A percentile compares a stretch with the other conserved stretches of the same genome.
phyloP scores from a whole-genome alignment of 176 grass and related monocot species.

The Juncus effusus region DNA sequence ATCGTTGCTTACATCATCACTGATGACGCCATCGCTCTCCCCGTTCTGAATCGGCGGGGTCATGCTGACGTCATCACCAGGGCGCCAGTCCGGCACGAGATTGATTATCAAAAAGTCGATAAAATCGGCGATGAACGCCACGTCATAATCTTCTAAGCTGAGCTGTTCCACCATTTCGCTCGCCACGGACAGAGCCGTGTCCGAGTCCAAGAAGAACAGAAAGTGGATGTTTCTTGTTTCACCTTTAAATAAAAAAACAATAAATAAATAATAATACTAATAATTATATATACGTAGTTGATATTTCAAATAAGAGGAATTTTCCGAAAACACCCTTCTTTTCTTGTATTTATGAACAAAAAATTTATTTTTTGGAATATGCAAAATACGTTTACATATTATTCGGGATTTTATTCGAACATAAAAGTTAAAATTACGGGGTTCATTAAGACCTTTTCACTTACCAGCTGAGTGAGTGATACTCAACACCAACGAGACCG shows the following conservation, averaged over 20 bases:
- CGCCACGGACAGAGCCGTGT: conserved; percentile 64
- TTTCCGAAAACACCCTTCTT: too few species aligned
- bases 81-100: conserved; percentile 61
- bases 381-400: too few species aligned
- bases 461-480: conserved; percentile 55
- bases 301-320: neutral
- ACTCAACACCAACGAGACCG: conserved; percentile 53
- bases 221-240: conserved; percentile 72
- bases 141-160: conserved; percentile 73
- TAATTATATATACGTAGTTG: neutral
- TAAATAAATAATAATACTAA: conserved; percentile 13
- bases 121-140: conserved; percentile 85
- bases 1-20: neutral
- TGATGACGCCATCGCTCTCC: too few species aligned
- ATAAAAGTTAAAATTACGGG: too few species aligned
- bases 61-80: neutral
- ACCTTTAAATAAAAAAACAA: conserved; percentile 41
- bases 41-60: neutral
- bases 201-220: conserved; percentile 75
- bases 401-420: too few species aligned
- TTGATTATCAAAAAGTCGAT: conserved; percentile 81
- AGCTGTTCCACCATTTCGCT: conserved; percentile 84
- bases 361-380: too few species aligned
- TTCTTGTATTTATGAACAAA: too few species aligned
- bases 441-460: neutral